Conservation (phyloP, 164 flowering plant species). For the Tetracentron sinense region DNA sequence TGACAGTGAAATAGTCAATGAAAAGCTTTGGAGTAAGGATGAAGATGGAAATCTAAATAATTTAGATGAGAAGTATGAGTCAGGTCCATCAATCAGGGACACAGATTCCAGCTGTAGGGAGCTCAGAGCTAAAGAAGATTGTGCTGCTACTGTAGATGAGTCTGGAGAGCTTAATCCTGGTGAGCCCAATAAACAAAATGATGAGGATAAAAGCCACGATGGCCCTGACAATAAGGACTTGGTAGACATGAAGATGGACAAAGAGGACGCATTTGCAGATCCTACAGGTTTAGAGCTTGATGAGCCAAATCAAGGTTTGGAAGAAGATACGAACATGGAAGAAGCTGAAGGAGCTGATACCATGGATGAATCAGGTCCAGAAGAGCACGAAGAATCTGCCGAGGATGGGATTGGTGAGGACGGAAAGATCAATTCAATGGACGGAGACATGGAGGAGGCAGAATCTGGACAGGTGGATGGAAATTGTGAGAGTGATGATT, state of each 20-base stretch:
- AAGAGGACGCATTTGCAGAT: conserved; percentile 55
- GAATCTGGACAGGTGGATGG: conserved; percentile 31
- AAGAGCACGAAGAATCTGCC: conserved; percentile 27
- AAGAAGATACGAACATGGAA: conserved; percentile 43
- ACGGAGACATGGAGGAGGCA: conserved; percentile 41
- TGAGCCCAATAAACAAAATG: conserved; percentile 24
- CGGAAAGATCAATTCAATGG: conserved; percentile 20
- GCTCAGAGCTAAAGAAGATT: conserved; percentile 85
- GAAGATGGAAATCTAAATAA: conserved; percentile 46
- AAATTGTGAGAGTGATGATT: conserved; percentile 30
- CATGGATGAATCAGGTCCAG: conserved; percentile 34
- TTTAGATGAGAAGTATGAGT: conserved; percentile 58
- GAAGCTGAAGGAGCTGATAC: conserved; percentile 29
- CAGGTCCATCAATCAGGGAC: conserved; percentile 66
- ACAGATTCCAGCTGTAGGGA: conserved; percentile 42
- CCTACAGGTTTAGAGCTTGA: conserved; percentile 50
- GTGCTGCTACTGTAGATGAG: conserved; percentile 33
- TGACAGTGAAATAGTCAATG: conserved; percentile 57
- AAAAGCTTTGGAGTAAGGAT: conserved; percentile 59
- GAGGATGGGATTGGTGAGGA: conserved; percentile 32
- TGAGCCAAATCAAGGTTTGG: conserved; percentile 32
- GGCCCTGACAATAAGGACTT: conserved; percentile 30
- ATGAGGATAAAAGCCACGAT: conserved; percentile 29
- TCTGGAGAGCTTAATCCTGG: conserved; percentile 35
- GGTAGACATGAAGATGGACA: conserved; percentile 49